Percentiles rank a stretch among this genome's conserved stretches.
These are phyloP conservation scores for Lactifluus volemus DNA, from an alignment of 768 basidiomycete species.

Conservation along the genomic window DNA sequence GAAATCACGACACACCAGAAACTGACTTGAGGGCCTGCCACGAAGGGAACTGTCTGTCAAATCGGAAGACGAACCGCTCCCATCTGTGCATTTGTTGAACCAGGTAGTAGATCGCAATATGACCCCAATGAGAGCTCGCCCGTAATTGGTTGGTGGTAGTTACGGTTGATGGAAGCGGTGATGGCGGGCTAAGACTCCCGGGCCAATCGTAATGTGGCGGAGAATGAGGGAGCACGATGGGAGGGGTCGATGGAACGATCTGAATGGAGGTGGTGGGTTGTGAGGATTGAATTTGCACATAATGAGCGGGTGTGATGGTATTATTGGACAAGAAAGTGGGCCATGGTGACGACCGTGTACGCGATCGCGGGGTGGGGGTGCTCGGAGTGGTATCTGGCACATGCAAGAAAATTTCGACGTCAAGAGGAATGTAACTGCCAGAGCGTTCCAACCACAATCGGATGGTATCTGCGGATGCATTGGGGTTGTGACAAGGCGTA, in stretches of 20 bases:
- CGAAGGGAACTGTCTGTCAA: constrained; percentile 68
- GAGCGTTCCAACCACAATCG: constrained; percentile 80
- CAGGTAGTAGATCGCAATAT: constrained; percentile 71
- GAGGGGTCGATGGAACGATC: constrained; percentile 18
- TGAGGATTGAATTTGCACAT: constrained; percentile 20
- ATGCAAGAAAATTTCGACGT: constrained; percentile 72
- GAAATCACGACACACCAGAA: constrained; percentile 39
- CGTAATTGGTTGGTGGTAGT: constrained; percentile 26
- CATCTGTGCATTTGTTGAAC: constrained; percentile 76
- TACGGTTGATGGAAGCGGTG: constrained; percentile 21
- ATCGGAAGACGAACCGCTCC: constrained; percentile 74
- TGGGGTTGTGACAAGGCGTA: constrained; percentile 66
- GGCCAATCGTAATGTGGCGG: constrained; percentile 18
- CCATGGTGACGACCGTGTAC: constrained; percentile 22
- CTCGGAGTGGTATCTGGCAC: constrained; percentile 27
- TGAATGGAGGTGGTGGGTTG: constrained; percentile 20
- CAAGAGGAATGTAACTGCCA: constrained; percentile 58
- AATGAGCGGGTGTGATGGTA: constrained; percentile 20
- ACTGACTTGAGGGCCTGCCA: constrained; percentile 67
- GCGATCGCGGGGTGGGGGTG: constrained; percentile 6
- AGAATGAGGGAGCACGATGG: constrained; percentile 18
- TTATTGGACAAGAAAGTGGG: constrained; percentile 19
- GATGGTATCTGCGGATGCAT: constrained; percentile 66
- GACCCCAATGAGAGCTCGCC: constrained; percentile 64
- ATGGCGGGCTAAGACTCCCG: constrained; percentile 13